These are phyloP conservation scores for Thermothelomyces thermophilus DNA, from an alignment of 2,329 filamentous ascomycete species.

Conservation along the genomic window DNA sequence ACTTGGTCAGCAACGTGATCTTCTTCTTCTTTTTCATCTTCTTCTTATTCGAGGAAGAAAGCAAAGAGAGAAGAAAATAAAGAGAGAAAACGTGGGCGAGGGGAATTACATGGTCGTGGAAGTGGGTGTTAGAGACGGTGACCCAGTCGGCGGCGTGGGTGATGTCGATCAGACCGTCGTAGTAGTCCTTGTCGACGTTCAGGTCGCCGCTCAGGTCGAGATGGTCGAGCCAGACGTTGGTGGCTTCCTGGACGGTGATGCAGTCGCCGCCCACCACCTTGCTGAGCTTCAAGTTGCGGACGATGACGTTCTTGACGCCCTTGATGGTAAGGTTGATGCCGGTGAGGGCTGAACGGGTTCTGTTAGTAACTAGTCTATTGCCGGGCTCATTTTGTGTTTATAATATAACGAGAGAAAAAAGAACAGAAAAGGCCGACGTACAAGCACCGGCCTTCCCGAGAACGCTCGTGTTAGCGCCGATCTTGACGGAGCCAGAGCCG, in stretches of 20 bases:
- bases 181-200: slow-evolving; percentile 1
- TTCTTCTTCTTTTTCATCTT: no score
- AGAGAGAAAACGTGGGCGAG: no score
- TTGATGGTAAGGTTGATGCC: slow-evolving; percentile 2
- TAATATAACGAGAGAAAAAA: neutral
- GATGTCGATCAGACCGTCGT: slow-evolving; percentile 6
- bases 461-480: slow-evolving; percentile 5
- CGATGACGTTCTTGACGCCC: slow-evolving; percentile 3
- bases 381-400: no score
- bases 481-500: neutral
- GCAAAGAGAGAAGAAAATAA: no score
- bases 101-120: slow-evolving; percentile 4
- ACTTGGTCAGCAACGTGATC: neutral
- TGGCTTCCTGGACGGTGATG: slow-evolving; percentile 1
- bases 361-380: no score
- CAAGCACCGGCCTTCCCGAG: slow-evolving; percentile 2
- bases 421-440: neutral
- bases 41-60: no score
- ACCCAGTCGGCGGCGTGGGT: slow-evolving; percentile 3
- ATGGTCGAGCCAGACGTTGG: slow-evolving; percentile 7
- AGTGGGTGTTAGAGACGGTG: slow-evolving; percentile 3
- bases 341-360: neutral
- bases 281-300: slow-evolving; percentile 5
- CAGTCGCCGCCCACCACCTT: slow-evolving; percentile 3
- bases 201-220: slow-evolving; percentile 6